Conservation (phyloP, 805 yeast genomes). For the Saturnispora halmiae region DNA sequence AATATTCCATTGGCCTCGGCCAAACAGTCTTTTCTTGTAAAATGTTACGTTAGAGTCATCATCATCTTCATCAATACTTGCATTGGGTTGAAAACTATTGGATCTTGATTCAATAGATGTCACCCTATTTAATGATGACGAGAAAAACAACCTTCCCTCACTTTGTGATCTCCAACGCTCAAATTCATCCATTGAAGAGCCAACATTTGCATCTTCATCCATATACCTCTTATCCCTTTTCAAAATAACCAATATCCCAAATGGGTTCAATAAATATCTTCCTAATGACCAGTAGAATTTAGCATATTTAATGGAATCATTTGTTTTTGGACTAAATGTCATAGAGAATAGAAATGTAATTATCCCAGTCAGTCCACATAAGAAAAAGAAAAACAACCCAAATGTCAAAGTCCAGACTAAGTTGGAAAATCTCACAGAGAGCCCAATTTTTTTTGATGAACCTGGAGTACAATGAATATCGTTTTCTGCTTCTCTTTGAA, state of each 20-base stretch:
- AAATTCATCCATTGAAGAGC: conserved; percentile 76
- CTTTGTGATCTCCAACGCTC: conserved; percentile 80
- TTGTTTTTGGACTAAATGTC: conserved; percentile 34
- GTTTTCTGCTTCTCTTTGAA: conserved; percentile 81
- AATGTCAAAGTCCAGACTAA: conserved; percentile 62
- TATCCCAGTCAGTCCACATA: conserved; percentile 45
- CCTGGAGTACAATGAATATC: conserved; percentile 75
- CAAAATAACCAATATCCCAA: conserved; percentile 80
- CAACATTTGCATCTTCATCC: conserved; percentile 82
- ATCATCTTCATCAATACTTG: conserved; percentile 14
- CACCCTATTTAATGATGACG: conserved; percentile 38
- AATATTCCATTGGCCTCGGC: conserved; percentile 84
- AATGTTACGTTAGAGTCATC: conserved; percentile 24
- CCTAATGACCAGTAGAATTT: conserved; percentile 53
- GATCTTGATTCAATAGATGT: conserved; percentile 9
- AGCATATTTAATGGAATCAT: conserved; percentile 53
- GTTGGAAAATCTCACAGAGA: conserved; percentile 61
- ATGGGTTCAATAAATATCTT: conserved; percentile 69
- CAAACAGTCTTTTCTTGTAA: conserved; percentile 52
- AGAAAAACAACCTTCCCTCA: conserved; percentile 72
- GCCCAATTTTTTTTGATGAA: conserved; percentile 39
- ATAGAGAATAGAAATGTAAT: conserved; percentile 38
- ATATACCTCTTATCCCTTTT: conserved; percentile 71
- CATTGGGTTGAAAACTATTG: conserved; percentile 1
- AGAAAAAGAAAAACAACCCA: conserved; percentile 51